Conservation (phyloP, 2,329 filamentous ascomycete species). For the Colletotrichum tabaci region DNA sequence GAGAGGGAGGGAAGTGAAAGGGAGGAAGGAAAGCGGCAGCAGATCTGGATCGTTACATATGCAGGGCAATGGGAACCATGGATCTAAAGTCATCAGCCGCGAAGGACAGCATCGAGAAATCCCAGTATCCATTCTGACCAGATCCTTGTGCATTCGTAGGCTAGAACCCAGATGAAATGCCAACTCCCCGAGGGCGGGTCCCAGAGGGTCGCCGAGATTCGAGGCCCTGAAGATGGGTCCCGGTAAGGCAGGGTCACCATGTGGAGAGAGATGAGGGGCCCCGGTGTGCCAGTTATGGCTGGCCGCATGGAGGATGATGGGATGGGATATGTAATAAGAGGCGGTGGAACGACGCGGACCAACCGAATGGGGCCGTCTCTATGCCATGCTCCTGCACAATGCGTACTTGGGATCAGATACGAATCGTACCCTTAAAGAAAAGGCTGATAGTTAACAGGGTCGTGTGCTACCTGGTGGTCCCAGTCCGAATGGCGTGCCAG, state of each 20-base stretch:
- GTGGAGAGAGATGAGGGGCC: conserved; percentile 28
- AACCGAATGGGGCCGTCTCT: not conserved
- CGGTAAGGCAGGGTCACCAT: conserved; percentile 32
- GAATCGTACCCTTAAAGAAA: not conserved
- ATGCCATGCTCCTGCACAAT: not conserved
- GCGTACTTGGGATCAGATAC: not conserved
- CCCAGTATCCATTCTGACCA: conserved; percentile 1
- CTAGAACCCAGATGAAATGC: conserved; percentile 7
- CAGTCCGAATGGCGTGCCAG: not conserved
- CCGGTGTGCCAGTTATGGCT: conserved; percentile 2
- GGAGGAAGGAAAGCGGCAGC: conserved; percentile 6
- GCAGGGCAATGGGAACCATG: conserved; percentile 12
- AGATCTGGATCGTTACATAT: conserved; percentile 14
- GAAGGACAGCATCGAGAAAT: conserved; percentile 6
- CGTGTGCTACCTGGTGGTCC: not conserved
- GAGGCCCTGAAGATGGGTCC: conserved; percentile 35
- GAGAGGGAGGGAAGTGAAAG: not conserved
- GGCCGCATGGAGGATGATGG: conserved; percentile 15
- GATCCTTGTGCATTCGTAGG: not conserved
- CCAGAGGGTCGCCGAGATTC: conserved; percentile 22
- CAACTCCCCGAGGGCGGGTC: conserved; percentile 26
- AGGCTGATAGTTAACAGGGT: not conserved
- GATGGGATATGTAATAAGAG: not conserved
- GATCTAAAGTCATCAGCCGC: conserved; percentile 20
- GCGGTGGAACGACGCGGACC: conserved; percentile 1